Conservation (phyloP, 1,284 basidiomycete genomes). For the Trametes polyzona region DNA sequence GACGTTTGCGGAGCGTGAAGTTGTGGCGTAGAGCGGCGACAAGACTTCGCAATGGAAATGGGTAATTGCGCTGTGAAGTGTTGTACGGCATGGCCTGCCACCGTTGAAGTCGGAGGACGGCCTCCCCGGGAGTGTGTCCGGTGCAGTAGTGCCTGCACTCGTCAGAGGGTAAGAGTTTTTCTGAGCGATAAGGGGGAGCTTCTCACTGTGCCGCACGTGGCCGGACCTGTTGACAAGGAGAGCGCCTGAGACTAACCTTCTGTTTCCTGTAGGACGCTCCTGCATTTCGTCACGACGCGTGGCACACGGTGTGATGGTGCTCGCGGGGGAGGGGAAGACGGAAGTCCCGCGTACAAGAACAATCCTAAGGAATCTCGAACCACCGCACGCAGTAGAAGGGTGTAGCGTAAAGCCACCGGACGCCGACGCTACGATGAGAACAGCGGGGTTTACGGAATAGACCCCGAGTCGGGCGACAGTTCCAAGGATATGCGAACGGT, state of each 20-base stretch:
- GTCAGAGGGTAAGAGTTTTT: background rate
- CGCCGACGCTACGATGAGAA: background rate
- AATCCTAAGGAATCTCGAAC: too few species aligned
- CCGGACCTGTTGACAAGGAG: too few species aligned
- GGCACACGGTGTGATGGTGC: too few species aligned
- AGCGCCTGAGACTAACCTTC: too few species aligned
- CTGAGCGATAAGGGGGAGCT: background rate
- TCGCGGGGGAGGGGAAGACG: too few species aligned
- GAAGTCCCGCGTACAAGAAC: too few species aligned
- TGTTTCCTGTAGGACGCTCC: too few species aligned
- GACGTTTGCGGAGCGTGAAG: slow-evolving; percentile 18
- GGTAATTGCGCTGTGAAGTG: background rate
- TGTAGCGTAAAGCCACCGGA: background rate
- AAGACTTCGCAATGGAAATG: background rate
- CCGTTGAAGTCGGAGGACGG: slow-evolving; percentile 6
- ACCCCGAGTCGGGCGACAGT: background rate
- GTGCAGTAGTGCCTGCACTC: background rate
- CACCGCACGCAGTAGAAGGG: too few species aligned
- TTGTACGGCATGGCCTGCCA: slow-evolving; percentile 5
- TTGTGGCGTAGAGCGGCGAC: slow-evolving; percentile 12
- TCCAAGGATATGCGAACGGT: too few species aligned
- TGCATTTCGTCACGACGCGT: too few species aligned
- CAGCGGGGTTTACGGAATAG: background rate
- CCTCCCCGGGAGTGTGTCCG: too few species aligned
- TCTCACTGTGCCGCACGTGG: background rate